Conservation (phyloP, 2,329 filamentous ascomycete species). For the Fusarium euwallaceae region DNA sequence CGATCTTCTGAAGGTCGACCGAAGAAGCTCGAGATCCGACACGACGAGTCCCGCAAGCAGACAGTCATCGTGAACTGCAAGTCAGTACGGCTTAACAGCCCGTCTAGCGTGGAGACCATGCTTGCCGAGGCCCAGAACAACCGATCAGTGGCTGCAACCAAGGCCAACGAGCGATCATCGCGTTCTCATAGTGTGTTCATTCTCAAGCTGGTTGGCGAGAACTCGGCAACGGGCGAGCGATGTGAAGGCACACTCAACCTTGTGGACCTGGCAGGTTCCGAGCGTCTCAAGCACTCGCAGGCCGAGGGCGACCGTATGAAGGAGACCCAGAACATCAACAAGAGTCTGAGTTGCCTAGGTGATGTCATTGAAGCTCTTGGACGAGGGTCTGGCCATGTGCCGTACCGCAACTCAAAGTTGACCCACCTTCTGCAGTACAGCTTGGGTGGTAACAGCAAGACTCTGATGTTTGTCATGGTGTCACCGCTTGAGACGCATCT, state of each 20-base stretch:
- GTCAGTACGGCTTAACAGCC: conserved; percentile 81
- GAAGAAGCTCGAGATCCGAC: conserved; percentile 89
- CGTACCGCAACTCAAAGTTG: conserved; percentile 96
- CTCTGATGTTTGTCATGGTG: conserved; percentile 99
- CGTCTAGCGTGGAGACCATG: conserved; percentile 83
- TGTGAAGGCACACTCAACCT: conserved; percentile 96
- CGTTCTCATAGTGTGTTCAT: conserved; percentile 98
- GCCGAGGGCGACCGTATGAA: conserved; percentile 88
- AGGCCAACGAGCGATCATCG: conserved; percentile 94
- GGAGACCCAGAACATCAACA: conserved; percentile 98
- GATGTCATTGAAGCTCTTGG: conserved; percentile 97
- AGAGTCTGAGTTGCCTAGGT: conserved; percentile 89
- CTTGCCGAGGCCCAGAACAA: conserved; percentile 86
- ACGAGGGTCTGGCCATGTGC: conserved; percentile 84
- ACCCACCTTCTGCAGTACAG: conserved; percentile 97
- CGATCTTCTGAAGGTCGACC: conserved; percentile 78
- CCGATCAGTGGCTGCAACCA: conserved; percentile 94
- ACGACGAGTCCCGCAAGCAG: conserved; percentile 85
- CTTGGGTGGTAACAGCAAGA: conserved; percentile 94
- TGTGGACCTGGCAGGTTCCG: conserved; percentile 94
- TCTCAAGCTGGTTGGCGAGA: conserved; percentile 80
- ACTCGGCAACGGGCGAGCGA: conserved; percentile 81
- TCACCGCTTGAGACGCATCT: conserved; percentile 91
- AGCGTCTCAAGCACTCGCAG: conserved; percentile 88
- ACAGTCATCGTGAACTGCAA: conserved; percentile 86